Conservation (phyloP, 257 asterid species). For the Nicotiana otophora region DNA sequence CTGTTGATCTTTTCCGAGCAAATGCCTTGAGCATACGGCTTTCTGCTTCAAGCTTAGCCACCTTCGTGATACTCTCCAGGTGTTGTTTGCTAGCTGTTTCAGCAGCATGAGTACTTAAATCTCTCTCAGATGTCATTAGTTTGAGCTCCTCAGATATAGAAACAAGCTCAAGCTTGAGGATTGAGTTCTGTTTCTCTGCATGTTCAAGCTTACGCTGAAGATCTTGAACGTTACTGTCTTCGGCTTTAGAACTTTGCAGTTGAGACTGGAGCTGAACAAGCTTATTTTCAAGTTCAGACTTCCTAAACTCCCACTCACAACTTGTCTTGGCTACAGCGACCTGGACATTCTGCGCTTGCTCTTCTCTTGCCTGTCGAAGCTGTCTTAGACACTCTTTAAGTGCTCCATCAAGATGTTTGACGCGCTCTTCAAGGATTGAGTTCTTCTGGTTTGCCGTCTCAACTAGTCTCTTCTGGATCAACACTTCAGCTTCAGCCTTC, state of each 20-base stretch:
- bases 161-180: constrained; percentile 43
- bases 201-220: constrained; percentile 17
- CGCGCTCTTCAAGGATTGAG: constrained; percentile 61
- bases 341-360: constrained; percentile 56
- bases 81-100: constrained; percentile 84
- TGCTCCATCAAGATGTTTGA: constrained; percentile 75
- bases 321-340: constrained; percentile 35
- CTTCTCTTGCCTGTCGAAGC: constrained; percentile 76
- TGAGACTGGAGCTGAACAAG: constrained; percentile 43
- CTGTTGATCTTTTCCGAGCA: constrained; percentile 34
- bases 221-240: constrained; percentile 35
- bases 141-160: constrained; percentile 48
- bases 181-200: constrained; percentile 35
- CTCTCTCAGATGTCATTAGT: constrained; percentile 52
- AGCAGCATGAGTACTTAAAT: constrained; percentile 56
- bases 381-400: constrained; percentile 91
- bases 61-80: constrained; percentile 53
- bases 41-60: constrained; percentile 75
- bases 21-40: constrained; percentile 56
- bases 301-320: constrained; percentile 47
- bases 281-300: constrained; percentile 52
- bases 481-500: constrained; percentile 77
- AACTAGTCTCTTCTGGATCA: constrained; percentile 52
- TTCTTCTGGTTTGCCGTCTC: constrained; percentile 54
- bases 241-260: constrained; percentile 40